Conservation (phyloP, 768 basidiomycete genomes). For the Leucocoprinus birnbaumii region DNA sequence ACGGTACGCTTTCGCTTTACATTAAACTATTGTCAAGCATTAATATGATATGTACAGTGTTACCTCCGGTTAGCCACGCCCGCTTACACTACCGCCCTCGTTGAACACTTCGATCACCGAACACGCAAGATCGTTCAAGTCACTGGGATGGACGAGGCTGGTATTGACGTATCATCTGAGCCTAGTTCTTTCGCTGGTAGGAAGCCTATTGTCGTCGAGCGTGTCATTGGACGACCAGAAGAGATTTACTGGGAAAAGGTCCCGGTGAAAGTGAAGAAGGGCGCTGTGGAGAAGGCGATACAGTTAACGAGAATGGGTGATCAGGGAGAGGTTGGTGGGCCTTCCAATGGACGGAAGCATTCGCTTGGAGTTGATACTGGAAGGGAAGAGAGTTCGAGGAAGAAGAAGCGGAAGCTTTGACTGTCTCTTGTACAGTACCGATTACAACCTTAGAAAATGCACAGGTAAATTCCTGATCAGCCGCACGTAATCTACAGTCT, state of each 20-base stretch:
- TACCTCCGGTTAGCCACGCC: conserved; percentile 65
- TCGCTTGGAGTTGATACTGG: background rate
- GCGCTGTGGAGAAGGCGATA: conserved; percentile 54
- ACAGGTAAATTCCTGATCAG: too few relatives aligned
- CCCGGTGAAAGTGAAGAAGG: conserved; percentile 64
- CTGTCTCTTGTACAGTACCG: too few relatives aligned
- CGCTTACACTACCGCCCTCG: conserved; percentile 39
- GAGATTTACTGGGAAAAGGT: conserved; percentile 79
- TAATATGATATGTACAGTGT: conserved; percentile 43
- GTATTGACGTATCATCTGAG: conserved; percentile 21
- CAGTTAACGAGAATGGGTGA: background rate
- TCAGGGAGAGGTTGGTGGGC: background rate
- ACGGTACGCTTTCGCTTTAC: conserved; percentile 40
- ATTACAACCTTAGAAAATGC: too few relatives aligned
- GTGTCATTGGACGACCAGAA: conserved; percentile 62
- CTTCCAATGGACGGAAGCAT: background rate
- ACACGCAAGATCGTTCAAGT: conserved; percentile 35
- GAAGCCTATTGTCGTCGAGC: conserved; percentile 43
- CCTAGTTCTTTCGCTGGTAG: background rate
- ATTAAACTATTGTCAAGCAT: background rate
- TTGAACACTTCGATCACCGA: conserved; percentile 37
- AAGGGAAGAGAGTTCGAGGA: background rate
- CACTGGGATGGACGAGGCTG: conserved; percentile 53
- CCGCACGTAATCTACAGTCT: too few relatives aligned
- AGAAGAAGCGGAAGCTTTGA: background rate